Conservation (phyloP, 2,329 filamentous ascomycete genomes). For the Pseudopyricularia javanii region DNA sequence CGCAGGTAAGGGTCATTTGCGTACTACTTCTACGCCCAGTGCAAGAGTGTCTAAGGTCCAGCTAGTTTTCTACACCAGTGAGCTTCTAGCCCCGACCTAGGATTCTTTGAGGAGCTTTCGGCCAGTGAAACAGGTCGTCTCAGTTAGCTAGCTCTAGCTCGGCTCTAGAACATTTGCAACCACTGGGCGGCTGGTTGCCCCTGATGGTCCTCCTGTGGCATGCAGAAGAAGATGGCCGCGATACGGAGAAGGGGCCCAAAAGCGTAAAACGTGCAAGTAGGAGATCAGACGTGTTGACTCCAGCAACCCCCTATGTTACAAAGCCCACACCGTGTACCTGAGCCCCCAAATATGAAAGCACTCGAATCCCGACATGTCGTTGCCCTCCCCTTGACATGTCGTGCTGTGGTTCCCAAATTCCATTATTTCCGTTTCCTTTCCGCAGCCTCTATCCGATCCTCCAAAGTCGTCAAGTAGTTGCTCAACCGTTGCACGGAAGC, state of each 20-base stretch:
- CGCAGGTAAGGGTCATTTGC: too few relatives aligned
- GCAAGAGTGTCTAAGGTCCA: too few relatives aligned
- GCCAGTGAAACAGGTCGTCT: too few relatives aligned
- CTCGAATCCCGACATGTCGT: background rate
- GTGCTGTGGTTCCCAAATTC: constrained; percentile 17
- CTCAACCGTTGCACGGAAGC: constrained; percentile 76
- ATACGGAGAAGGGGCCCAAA: background rate
- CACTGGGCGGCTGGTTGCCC: background rate
- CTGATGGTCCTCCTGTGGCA: background rate
- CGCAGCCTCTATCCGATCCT: constrained; percentile 61
- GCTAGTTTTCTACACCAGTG: too few relatives aligned
- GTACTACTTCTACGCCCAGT: too few relatives aligned
- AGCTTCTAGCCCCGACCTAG: too few relatives aligned
- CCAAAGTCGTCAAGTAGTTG: constrained; percentile 68
- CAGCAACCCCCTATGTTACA: background rate
- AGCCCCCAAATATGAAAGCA: background rate
- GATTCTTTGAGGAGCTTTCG: too few relatives aligned
- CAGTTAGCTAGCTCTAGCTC: too few relatives aligned
- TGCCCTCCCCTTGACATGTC: background rate
- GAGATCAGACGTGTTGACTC: background rate
- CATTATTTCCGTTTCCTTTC: constrained; percentile 54
- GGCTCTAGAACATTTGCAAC: background rate
- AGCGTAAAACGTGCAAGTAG: background rate
- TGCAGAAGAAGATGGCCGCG: background rate
- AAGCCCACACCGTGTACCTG: background rate